Evolutionary conservation across 768 basidiomycete species (phyloP).

Genomic region (Suillus brevipes): DNA sequence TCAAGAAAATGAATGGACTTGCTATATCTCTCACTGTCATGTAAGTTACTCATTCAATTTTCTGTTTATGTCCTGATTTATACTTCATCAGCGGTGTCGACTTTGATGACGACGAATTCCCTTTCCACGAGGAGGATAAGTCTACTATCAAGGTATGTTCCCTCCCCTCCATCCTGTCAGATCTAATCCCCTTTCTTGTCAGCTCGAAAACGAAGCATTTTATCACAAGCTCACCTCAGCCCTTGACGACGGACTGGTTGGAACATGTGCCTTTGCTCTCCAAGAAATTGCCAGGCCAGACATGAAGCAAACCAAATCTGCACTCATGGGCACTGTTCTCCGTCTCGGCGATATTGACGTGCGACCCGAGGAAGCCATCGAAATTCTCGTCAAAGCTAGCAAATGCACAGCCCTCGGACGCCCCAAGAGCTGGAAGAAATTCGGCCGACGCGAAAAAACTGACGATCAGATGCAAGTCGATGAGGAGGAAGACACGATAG

Average conservation of each 20-base stretch:
- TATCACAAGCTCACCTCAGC: conserved; percentile 47
- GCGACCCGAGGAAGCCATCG: conserved; percentile 68
- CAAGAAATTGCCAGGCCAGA: conserved; percentile 48
- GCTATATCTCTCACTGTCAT: conserved; percentile 66
- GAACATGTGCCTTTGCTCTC: conserved; percentile 32
- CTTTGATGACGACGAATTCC: conserved; percentile 75
- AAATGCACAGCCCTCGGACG: conserved; percentile 76
- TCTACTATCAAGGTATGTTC: conserved; percentile 64
- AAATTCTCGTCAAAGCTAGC: conserved; percentile 69
- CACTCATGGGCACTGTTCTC: conserved; percentile 61
- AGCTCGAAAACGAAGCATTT: conserved; percentile 79
- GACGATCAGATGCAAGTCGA: conserved; percentile 31
- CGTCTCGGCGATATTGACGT: conserved; percentile 76
- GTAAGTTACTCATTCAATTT: conserved; percentile 42
- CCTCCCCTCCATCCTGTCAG: not conserved
- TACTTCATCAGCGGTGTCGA: conserved; percentile 69
- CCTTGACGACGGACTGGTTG: conserved; percentile 33
- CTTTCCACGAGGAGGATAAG: conserved; percentile 68
- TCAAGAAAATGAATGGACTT: conserved; percentile 60
- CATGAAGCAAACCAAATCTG: conserved; percentile 66
- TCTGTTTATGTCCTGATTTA: not conserved
- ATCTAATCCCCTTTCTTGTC: conserved; percentile 8
- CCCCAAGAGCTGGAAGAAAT: conserved; percentile 82
- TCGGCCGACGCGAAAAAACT: conserved; percentile 42
- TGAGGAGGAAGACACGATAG: conserved; percentile 27